Evolutionary conservation across 805 yeast genomes (phyloP).

Genomic region (Lachancea cidri): DNA sequence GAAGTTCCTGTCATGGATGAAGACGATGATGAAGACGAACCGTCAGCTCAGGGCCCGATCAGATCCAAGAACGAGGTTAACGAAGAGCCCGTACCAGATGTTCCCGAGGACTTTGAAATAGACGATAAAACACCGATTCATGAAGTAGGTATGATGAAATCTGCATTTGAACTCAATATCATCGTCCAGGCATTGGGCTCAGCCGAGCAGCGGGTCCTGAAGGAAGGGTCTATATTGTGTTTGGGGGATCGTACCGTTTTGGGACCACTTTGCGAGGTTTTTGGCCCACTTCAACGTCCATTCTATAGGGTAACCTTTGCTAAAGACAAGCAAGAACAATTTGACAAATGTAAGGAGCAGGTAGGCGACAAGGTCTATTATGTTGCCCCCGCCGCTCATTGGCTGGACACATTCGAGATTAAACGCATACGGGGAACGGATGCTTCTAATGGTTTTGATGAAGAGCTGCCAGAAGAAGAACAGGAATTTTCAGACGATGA

Average conservation of each 20-base stretch:
- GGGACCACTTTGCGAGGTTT: conserved; percentile 81
- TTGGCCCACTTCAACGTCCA: conserved; percentile 83
- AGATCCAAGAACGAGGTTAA: conserved; percentile 69
- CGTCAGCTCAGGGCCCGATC: conserved; percentile 57
- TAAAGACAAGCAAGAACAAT: conserved; percentile 36
- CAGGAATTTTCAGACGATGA: conserved; percentile 96
- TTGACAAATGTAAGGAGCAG: conserved; percentile 40
- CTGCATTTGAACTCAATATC: conserved; percentile 65
- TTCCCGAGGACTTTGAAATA: conserved; percentile 64
- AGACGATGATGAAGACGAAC: conserved; percentile 38
- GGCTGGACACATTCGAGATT: conserved; percentile 68
- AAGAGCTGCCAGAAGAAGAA: conserved; percentile 88
- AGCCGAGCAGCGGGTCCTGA: conserved; percentile 79
- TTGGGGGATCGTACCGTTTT: conserved; percentile 62
- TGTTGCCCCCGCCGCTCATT: conserved; percentile 76
- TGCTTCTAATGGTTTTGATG: conserved; percentile 93
- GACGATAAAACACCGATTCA: conserved; percentile 61
- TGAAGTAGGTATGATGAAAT: conserved; percentile 61
- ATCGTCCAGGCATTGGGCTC: conserved; percentile 68
- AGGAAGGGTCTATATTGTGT: conserved; percentile 76
- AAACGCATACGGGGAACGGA: conserved; percentile 79
- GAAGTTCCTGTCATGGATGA: conserved; percentile 18
- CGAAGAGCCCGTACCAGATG: conserved; percentile 60
- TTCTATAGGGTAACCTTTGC: conserved; percentile 59
- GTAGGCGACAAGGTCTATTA: conserved; percentile 61